phyloP scores from a whole-genome alignment of 768 basidiomycete genomes.

The Kondoa subrosea region DNA sequence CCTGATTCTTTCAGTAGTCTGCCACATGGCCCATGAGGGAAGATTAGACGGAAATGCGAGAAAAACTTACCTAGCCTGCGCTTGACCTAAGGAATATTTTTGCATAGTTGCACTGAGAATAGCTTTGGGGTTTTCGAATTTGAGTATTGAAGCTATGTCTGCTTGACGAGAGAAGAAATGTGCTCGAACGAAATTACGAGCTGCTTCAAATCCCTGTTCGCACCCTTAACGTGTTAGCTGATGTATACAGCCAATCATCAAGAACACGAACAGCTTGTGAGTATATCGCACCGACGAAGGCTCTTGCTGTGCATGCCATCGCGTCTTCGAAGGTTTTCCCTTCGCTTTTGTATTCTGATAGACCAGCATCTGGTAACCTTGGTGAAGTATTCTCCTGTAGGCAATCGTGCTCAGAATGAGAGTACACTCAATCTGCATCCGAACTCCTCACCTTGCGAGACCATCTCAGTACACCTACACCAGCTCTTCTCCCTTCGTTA shows the following conservation, averaged over 20 bases:
- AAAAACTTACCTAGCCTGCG: conserved; percentile 47
- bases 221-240: neutral
- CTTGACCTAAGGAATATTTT: conserved; percentile 49
- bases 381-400: conserved; percentile 22
- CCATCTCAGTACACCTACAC: conserved; percentile 61
- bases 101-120: conserved; percentile 55
- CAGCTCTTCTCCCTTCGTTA: conserved; percentile 38
- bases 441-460: conserved; percentile 58
- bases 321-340: conserved; percentile 66
- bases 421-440: too few relatives aligned
- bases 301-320: conserved; percentile 66
- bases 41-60: conserved; percentile 10
- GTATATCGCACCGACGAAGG: conserved; percentile 74
- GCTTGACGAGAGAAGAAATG: conserved; percentile 74
- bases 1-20: conserved; percentile 81
- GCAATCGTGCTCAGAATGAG: conserved; percentile 29
- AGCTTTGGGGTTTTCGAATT: conserved; percentile 65
- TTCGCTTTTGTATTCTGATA: conserved; percentile 25
- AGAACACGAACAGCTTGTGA: conserved; percentile 49
- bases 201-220: conserved; percentile 45
- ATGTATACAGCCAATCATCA: neutral
- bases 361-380: conserved; percentile 13
- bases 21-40: conserved; percentile 6
- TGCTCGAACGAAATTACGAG: conserved; percentile 73
- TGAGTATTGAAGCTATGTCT: conserved; percentile 60